phyloP scores from a whole-genome alignment of 805 yeast genomes.

The Ogataea trehaloabstinens region DNA sequence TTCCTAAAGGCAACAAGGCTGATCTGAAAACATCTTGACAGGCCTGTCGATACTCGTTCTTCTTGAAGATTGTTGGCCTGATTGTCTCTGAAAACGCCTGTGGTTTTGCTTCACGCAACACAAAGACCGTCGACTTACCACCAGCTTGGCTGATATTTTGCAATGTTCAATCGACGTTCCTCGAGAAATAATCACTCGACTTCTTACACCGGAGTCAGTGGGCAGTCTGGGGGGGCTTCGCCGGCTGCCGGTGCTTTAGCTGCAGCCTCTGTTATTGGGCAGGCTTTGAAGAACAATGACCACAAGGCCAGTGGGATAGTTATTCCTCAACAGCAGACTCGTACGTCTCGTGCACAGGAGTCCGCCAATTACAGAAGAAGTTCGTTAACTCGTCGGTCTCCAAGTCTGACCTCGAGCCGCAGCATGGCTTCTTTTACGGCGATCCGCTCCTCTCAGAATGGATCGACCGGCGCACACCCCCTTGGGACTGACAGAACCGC shows the following conservation, averaged over 20 bases:
- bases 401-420: conserved; percentile 5
- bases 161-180: conserved; percentile 22
- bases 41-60: conserved; percentile 27
- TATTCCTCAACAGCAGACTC: conserved; percentile 28
- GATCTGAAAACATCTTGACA: conserved; percentile 26
- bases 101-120: conserved; percentile 19
- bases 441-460: neutral
- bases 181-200: conserved; percentile 20
- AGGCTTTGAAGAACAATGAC: conserved; percentile 40
- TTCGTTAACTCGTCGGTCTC: conserved; percentile 17
- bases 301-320: conserved; percentile 30
- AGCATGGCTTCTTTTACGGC: neutral
- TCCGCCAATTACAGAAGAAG: conserved; percentile 14
- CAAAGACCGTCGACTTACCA: conserved; percentile 24
- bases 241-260: conserved; percentile 56
- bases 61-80: too few species aligned
- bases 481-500: too few species aligned
- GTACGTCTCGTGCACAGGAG: conserved; percentile 14
- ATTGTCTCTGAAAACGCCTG: too few species aligned
- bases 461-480: neutral
- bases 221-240: conserved; percentile 16
- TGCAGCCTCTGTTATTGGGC: conserved; percentile 59
- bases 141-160: too few species aligned
- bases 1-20: neutral
- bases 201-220: conserved; percentile 22